Conservation (phyloP, 768 basidiomycete genomes). For the Kwoniella pini region DNA sequence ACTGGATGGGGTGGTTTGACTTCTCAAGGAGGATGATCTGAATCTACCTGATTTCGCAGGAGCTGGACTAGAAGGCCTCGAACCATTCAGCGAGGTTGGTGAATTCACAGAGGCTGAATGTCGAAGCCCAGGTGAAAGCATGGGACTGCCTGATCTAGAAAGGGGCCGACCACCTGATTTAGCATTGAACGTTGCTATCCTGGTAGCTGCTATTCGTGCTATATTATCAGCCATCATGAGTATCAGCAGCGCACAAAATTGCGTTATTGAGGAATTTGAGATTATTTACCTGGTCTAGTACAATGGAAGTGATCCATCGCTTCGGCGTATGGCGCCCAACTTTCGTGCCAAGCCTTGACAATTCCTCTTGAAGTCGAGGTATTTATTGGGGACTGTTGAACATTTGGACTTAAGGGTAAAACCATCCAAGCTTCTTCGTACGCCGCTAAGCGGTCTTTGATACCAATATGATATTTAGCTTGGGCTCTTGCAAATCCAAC, state of each 20-base stretch:
- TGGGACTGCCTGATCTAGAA: constrained; percentile 12
- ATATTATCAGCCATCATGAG: background rate
- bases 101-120: constrained; percentile 29
- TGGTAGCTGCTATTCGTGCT: constrained; percentile 23
- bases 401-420: constrained; percentile 1
- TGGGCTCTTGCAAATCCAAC: constrained; percentile 43
- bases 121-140: constrained; percentile 13
- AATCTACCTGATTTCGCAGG: constrained; percentile 2
- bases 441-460: constrained; percentile 25
- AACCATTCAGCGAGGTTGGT: background rate
- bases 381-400: constrained; percentile 8
- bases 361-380: constrained; percentile 23
- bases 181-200: constrained; percentile 32
- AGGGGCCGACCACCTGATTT: constrained; percentile 21
- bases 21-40: constrained; percentile 11
- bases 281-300: constrained; percentile 36
- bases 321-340: constrained; percentile 43
- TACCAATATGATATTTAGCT: constrained; percentile 34
- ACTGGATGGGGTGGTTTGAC: constrained; percentile 1
- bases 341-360: constrained; percentile 37
- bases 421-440: constrained; percentile 38
- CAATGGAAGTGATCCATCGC: constrained; percentile 45
- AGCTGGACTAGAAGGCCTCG: constrained; percentile 7
- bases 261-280: too few species aligned
- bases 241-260: background rate